Conservation (phyloP, 305 asterid species). For the Fraxinus latifolia region DNA sequence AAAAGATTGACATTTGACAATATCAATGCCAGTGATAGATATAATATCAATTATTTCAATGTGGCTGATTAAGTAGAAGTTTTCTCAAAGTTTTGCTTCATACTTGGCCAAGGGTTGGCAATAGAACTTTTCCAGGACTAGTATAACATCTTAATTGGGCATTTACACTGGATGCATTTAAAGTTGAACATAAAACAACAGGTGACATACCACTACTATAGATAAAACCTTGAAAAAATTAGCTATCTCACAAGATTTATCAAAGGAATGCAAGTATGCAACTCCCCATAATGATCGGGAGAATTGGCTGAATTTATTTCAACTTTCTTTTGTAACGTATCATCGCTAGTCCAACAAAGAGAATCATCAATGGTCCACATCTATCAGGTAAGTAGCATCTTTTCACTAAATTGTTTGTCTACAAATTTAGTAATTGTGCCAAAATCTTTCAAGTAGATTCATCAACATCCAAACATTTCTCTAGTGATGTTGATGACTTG, state of each 20-base stretch:
- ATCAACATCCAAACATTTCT: background rate
- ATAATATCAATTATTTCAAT: background rate
- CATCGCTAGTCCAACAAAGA: background rate
- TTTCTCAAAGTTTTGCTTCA: background rate
- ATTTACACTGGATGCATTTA: background rate
- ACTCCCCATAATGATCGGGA: background rate
- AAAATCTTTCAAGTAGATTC: background rate
- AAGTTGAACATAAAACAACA: background rate
- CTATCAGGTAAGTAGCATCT: background rate
- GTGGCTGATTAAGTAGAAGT: background rate
- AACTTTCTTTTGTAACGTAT: background rate
- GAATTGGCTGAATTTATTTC: background rate
- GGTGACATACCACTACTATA: background rate
- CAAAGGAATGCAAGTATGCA: background rate
- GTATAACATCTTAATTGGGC: background rate
- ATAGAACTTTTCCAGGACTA: background rate
- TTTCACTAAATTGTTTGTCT: background rate
- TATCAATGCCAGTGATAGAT: background rate
- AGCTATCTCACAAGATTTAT: background rate
- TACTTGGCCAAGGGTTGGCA: background rate
- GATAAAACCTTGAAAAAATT: background rate
- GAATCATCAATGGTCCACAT: background rate
- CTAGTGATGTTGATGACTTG: background rate
- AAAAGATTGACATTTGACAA: background rate
- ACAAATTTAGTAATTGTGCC: background rate